phyloP scores from a whole-genome alignment of 345 rosid genomes.

The Carallia brachiata region DNA sequence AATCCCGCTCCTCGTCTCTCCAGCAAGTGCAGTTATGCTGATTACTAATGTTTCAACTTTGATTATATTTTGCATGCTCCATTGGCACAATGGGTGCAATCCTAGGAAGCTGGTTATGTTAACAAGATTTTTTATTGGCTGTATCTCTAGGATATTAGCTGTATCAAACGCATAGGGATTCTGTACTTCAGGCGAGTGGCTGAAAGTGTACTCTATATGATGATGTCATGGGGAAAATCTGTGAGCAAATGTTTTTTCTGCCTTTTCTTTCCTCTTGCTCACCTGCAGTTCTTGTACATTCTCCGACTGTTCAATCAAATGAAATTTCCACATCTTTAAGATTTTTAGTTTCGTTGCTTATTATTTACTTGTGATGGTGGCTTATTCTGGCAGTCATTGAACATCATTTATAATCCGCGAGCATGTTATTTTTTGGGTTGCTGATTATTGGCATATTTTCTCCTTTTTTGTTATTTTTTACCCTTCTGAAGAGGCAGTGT shows the following conservation, averaged over 20 bases:
- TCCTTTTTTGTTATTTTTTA: too few relatives aligned
- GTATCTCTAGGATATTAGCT: not conserved
- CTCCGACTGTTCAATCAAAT: not conserved
- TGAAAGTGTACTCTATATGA: too few relatives aligned
- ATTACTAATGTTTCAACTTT: constrained; percentile 12
- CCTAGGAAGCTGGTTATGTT: constrained; percentile 14
- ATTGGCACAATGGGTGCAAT: not conserved
- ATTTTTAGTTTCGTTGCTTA: not conserved
- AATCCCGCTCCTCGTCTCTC: not conserved
- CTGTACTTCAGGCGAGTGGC: not conserved
- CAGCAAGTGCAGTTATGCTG: not conserved
- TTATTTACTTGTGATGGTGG: not conserved
- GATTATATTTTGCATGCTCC: constrained; percentile 2
- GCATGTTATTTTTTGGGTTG: not conserved
- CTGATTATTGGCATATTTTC: not conserved
- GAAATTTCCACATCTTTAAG: not conserved
- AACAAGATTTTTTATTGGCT: not conserved
- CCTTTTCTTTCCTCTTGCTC: not conserved
- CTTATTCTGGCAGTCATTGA: not conserved
- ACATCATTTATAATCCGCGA: not conserved
- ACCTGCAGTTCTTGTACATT: not conserved
- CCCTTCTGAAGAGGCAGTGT: too few relatives aligned
- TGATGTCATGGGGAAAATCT: too few relatives aligned
- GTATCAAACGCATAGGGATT: not conserved
- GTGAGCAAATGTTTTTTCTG: not conserved